A percentile compares a stretch with the other conserved stretches of the same genome.
These are phyloP conservation scores for Ophiostoma sp. DNA, from an alignment of 2,329 filamentous ascomycete species.

Conservation along the genomic window DNA sequence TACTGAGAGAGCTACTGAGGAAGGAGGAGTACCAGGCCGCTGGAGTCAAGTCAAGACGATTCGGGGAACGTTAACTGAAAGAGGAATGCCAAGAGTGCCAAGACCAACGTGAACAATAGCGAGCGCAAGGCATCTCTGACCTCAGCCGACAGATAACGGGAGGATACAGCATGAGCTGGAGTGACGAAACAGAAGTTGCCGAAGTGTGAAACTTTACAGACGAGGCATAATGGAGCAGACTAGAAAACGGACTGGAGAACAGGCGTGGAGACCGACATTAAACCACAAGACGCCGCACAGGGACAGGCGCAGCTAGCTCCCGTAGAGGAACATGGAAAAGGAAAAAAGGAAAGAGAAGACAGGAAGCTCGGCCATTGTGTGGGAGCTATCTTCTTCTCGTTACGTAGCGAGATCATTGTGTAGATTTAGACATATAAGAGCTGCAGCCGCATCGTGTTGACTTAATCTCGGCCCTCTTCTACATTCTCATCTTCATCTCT, in stretches of 20 bases:
- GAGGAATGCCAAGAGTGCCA: background rate
- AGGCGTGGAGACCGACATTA: background rate
- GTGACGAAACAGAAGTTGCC: background rate
- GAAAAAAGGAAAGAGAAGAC: background rate
- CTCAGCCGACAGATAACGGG: background rate
- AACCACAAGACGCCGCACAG: background rate
- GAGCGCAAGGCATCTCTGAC: background rate
- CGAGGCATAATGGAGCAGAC: background rate
- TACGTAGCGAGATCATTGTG: too few species aligned
- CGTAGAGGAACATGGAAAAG: background rate
- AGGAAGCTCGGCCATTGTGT: background rate
- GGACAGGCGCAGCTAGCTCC: background rate
- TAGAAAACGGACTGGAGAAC: background rate
- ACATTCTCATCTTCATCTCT: background rate
- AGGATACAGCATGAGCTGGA: background rate
- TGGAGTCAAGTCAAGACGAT: too few species aligned
- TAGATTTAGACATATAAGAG: too few species aligned
- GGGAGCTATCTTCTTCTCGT: too few species aligned
- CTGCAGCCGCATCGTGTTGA: too few species aligned
- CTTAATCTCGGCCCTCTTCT: background rate
- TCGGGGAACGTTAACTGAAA: too few species aligned
- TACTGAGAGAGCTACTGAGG: background rate
- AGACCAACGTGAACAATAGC: background rate
- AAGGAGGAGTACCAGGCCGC: too few species aligned
- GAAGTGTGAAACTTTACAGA: background rate